A percentile compares a stretch with the other conserved stretches of the same genome.
These are phyloP conservation scores for Komagataella pseudopastoris DNA, from an alignment of 805 yeast genomes.

Conservation along the genomic window DNA sequence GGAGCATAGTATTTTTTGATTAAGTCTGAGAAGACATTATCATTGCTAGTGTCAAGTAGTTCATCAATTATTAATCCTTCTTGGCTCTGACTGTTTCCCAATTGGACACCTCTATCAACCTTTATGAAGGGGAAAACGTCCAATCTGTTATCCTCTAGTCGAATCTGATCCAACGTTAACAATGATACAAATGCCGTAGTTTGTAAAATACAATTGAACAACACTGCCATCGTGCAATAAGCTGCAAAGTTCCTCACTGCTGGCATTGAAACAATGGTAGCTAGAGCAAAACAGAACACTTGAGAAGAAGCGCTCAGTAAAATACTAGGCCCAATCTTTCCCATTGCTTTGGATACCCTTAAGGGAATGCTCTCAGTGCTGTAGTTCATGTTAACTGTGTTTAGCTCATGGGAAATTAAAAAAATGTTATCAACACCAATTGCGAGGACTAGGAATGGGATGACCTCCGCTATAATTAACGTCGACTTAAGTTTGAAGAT, in stretches of 20 bases:
- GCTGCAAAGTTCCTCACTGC: conserved; percentile 90
- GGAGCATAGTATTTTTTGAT: conserved; percentile 46
- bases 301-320: conserved; percentile 67
- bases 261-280: conserved; percentile 82
- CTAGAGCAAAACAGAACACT: conserved; percentile 64
- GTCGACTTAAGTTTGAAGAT: conserved; percentile 74
- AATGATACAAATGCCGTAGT: conserved; percentile 71
- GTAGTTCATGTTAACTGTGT: conserved; percentile 27
- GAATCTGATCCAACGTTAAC: conserved; percentile 48
- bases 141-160: conserved; percentile 43
- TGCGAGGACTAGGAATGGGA: conserved; percentile 85
- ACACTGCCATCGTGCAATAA: conserved; percentile 78
- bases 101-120: conserved; percentile 3
- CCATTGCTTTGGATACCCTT: conserved; percentile 51
- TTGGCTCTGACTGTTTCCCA: conserved; percentile 2
- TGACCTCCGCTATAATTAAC: conserved; percentile 88
- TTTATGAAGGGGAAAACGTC: conserved; percentile 51
- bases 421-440: conserved; percentile 95
- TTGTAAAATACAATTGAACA: conserved; percentile 66
- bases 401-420: conserved; percentile 68
- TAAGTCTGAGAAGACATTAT: conserved; percentile 21
- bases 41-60: conserved; percentile 1
- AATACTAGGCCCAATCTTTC: conserved; percentile 79
- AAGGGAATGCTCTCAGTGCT: conserved; percentile 33
- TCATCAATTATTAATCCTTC: conserved; percentile 2